Conservation (phyloP, 2,329 filamentous ascomycete species). For the Emergomyces orientalis region DNA sequence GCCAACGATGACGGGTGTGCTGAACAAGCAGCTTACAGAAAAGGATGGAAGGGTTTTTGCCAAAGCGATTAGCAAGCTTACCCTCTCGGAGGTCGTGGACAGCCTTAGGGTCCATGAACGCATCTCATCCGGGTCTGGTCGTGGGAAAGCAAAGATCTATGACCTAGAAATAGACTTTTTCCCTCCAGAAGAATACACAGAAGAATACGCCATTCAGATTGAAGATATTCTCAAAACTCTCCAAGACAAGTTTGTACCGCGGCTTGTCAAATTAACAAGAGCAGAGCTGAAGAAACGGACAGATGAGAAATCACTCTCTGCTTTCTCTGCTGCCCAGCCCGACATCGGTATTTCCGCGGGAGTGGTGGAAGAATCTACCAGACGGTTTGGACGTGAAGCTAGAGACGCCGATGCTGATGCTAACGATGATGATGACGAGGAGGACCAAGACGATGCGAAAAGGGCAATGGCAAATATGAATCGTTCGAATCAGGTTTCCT, state of each 20-base stretch:
- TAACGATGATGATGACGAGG: conserved; percentile 61
- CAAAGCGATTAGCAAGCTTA: conserved; percentile 82
- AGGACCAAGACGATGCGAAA: conserved; percentile 63
- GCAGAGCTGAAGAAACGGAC: conserved; percentile 73
- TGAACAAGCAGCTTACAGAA: conserved; percentile 61
- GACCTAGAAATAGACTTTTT: conserved; percentile 76
- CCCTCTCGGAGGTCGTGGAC: conserved; percentile 74
- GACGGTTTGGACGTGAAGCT: conserved; percentile 41
- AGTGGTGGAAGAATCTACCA: conserved; percentile 43
- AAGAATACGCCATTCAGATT: conserved; percentile 73
- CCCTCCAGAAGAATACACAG: conserved; percentile 68
- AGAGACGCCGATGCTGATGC: conserved; percentile 47
- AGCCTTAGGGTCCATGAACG: conserved; percentile 70
- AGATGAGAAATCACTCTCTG: conserved; percentile 46
- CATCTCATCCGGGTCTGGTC: conserved; percentile 60
- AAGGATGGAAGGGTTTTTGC: conserved; percentile 69
- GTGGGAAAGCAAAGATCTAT: conserved; percentile 71
- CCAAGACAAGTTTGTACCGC: conserved; percentile 68
- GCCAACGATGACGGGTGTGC: conserved; percentile 61
- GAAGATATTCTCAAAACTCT: conserved; percentile 69
- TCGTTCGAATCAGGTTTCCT: conserved; percentile 71
- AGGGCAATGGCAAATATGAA: conserved; percentile 56
- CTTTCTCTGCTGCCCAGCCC: conserved; percentile 61
- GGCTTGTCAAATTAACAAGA: conserved; percentile 59
- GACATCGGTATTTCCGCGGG: conserved; percentile 60